phyloP scores from a whole-genome alignment of 106 monocot species.

The Acorus gramineus region DNA sequence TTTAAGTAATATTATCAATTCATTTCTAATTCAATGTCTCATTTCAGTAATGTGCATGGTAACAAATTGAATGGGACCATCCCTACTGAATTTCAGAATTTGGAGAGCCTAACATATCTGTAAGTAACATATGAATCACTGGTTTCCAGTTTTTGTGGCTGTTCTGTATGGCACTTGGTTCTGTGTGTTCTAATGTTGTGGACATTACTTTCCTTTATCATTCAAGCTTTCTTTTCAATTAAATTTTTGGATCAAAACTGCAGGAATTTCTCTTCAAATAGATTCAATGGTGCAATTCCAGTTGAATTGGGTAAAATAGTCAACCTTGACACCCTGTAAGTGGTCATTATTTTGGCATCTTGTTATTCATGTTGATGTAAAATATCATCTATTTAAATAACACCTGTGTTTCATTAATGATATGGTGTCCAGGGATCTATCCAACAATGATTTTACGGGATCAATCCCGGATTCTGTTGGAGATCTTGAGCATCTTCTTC shows the following conservation, averaged over 20 bases:
- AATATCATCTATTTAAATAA: no score
- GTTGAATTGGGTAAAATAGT: slow-evolving; percentile 67
- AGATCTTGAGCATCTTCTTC: slow-evolving; percentile 93
- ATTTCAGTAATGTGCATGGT: slow-evolving; percentile 78
- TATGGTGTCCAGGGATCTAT: slow-evolving; percentile 59
- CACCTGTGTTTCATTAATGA: no score
- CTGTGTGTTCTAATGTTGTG: no score
- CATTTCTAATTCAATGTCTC: neutral
- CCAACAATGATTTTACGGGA: slow-evolving; percentile 71
- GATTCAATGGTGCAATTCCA: slow-evolving; percentile 70
- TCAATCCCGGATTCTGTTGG: slow-evolving; percentile 77
- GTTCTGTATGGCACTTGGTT: neutral
- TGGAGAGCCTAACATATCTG: slow-evolving; percentile 86
- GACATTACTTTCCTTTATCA: no score
- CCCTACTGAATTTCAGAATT: slow-evolving; percentile 66
- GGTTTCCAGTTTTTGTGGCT: neutral
- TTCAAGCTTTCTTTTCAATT: no score
- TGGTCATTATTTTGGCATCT: neutral
- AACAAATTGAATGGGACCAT: slow-evolving; percentile 80
- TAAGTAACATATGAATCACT: slow-evolving; percentile 27
- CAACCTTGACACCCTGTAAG: slow-evolving; percentile 95
- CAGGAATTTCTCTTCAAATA: slow-evolving; percentile 92
- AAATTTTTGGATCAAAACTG: neutral
- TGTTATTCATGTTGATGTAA: neutral
- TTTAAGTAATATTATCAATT: neutral